These are phyloP conservation scores for Eutrema japonicum DNA, from an alignment of 345 rosid genomes.

Conservation along the genomic window DNA sequence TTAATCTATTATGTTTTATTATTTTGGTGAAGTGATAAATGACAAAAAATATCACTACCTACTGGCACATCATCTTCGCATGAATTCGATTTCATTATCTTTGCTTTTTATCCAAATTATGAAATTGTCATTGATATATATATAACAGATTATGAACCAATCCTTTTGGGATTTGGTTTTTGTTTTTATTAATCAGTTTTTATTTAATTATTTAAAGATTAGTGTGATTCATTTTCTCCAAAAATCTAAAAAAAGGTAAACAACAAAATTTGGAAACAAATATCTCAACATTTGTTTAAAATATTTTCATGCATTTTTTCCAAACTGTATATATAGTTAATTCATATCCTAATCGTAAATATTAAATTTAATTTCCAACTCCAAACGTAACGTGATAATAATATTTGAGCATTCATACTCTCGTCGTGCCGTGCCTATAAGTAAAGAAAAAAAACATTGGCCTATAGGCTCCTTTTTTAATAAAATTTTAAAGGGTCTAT, in stretches of 20 bases:
- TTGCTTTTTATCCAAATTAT: too few relatives aligned
- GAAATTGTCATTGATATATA: neutral
- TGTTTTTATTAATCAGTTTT: neutral
- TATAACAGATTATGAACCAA: slow-evolving; percentile 24
- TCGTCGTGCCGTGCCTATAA: too few relatives aligned
- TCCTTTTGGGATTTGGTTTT: slow-evolving; percentile 15
- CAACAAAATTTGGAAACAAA: neutral
- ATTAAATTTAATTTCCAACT: too few relatives aligned
- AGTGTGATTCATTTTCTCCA: neutral
- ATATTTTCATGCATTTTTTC: neutral
- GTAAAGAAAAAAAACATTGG: too few relatives aligned
- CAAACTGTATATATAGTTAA: neutral
- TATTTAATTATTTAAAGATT: slow-evolving; percentile 10
- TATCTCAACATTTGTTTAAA: slow-evolving; percentile 11
- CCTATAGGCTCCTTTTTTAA: too few relatives aligned
- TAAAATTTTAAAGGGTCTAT: too few relatives aligned
- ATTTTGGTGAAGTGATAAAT: neutral
- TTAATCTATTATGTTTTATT: neutral
- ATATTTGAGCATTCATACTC: too few relatives aligned
- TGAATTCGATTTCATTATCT: too few relatives aligned
- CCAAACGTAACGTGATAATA: too few relatives aligned
- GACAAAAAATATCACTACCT: too few relatives aligned
- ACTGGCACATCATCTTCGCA: too few relatives aligned
- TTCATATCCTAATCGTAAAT: too few relatives aligned
- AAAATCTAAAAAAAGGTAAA: neutral